These are phyloP conservation scores for Phytophthora citrophthora DNA, from an alignment of 352 stramenopile species.

Conservation along the genomic window DNA sequence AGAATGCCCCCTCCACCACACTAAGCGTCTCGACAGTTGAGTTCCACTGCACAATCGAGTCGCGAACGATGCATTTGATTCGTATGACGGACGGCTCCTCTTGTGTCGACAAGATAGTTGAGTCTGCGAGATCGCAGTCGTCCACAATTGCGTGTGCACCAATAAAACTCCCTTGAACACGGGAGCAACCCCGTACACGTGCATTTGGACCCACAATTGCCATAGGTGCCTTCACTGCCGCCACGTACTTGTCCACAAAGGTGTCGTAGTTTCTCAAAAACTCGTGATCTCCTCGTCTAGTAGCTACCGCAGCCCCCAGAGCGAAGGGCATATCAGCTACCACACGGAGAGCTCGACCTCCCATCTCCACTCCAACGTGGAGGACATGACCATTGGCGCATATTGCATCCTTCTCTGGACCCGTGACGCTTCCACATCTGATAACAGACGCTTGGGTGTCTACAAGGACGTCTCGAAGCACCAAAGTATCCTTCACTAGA, in stretches of 20 bases:
- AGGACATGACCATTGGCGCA: conserved; percentile 71
- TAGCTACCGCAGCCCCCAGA: conserved; percentile 53
- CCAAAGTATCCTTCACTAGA: conserved; percentile 74
- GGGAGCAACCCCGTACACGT: conserved; percentile 63
- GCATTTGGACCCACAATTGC: conserved; percentile 60
- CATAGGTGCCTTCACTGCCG: conserved; percentile 45
- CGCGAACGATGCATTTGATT: conserved; percentile 67
- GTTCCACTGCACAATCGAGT: conserved; percentile 79
- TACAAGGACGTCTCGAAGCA: conserved; percentile 58
- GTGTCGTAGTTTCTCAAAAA: conserved; percentile 56
- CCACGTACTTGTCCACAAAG: conserved; percentile 63
- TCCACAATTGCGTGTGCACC: conserved; percentile 61
- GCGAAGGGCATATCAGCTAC: conserved; percentile 78
- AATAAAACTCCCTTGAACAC: conserved; percentile 73
- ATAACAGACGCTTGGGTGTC: conserved; percentile 60
- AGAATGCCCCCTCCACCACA: conserved; percentile 68
- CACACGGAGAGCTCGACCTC: conserved; percentile 71
- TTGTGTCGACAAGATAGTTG: conserved; percentile 71
- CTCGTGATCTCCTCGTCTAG: conserved; percentile 40
- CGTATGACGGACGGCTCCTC: conserved; percentile 50
- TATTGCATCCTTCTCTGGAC: conserved; percentile 9
- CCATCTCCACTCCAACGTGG: conserved; percentile 85
- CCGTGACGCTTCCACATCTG: conserved; percentile 67
- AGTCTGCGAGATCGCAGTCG: conserved; percentile 62
- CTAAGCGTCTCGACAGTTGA: conserved; percentile 68